These are phyloP conservation scores for Spizellomyces sp. DNA, from an alignment of 192 early-diverging fungal species.

Conservation along the genomic window DNA sequence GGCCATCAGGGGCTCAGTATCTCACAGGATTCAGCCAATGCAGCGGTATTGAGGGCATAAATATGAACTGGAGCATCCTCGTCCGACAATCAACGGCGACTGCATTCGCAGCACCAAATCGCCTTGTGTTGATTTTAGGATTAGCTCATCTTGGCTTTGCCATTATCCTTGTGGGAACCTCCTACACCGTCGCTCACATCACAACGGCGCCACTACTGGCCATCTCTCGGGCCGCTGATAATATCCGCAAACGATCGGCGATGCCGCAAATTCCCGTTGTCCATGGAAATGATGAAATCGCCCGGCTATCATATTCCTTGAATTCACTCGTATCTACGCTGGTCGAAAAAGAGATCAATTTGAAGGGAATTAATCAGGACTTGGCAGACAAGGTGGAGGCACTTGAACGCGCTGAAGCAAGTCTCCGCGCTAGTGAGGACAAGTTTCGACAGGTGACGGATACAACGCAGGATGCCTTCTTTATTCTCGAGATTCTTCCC, in stretches of 20 bases:
- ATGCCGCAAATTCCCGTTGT: slow-evolving; percentile 29
- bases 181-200: slow-evolving; percentile 25
- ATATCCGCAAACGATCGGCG: slow-evolving; percentile 23
- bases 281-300: slow-evolving; percentile 31
- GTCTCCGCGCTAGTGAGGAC: slow-evolving; percentile 28
- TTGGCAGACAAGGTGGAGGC: slow-evolving; percentile 26
- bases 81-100: slow-evolving; percentile 9
- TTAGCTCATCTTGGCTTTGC: slow-evolving; percentile 16
- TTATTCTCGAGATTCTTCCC: slow-evolving; percentile 15
- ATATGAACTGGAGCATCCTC: slow-evolving; percentile 19
- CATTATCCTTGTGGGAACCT: slow-evolving; percentile 10
- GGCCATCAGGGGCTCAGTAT: slow-evolving; percentile 18
- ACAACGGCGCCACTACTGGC: slow-evolving; percentile 26
- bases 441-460: slow-evolving; percentile 27
- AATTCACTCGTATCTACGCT: slow-evolving; percentile 22
- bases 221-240: slow-evolving; percentile 27
- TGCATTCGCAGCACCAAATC: slow-evolving; percentile 18
- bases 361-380: slow-evolving; percentile 30
- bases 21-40: slow-evolving; percentile 8
- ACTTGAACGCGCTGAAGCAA: slow-evolving; percentile 6
- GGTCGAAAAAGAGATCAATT: slow-evolving; percentile 28
- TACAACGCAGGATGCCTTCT: slow-evolving; percentile 22
- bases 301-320: slow-evolving; percentile 15
- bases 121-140: slow-evolving; percentile 10
- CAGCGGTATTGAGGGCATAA: slow-evolving; percentile 8